A percentile compares a stretch with the other conserved stretches of the same genome.
phyloP scores from a whole-genome alignment of 257 asterid genomes.

The Ajuga chamaepitys region DNA sequence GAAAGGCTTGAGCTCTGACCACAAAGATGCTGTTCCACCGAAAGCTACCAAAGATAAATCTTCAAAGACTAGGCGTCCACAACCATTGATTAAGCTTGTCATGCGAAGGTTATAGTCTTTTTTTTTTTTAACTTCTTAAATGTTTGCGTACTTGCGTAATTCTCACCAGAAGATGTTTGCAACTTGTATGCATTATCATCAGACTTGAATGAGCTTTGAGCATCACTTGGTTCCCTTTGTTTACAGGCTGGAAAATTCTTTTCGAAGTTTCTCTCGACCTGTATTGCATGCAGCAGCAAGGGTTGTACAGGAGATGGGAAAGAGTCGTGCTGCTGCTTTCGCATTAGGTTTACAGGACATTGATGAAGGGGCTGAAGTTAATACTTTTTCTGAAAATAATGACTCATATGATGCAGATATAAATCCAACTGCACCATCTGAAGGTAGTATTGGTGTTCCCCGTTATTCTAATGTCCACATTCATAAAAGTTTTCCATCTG shows the following conservation, averaged over 20 bases:
- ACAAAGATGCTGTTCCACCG: conserved; percentile 54
- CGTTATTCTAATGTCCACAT: conserved; percentile 3
- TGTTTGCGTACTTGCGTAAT: conserved; percentile 10
- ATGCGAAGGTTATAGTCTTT: conserved; percentile 76
- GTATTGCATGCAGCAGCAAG: conserved; percentile 95
- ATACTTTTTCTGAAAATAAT: conserved; percentile 49
- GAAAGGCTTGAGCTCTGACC: conserved; percentile 59
- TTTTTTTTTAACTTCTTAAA: conserved; percentile 10
- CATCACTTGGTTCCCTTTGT: conserved; percentile 10
- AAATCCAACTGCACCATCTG: conserved; percentile 79
- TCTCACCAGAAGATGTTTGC: no score
- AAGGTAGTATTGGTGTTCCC: conserved; percentile 48
- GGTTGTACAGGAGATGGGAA: conserved; percentile 99
- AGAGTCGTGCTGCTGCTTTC: conserved; percentile 98
- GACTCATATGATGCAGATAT: conserved; percentile 72
- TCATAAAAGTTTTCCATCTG: conserved; percentile 5
- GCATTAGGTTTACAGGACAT: conserved; percentile 88
- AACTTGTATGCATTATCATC: background rate
- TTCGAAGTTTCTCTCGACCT: conserved; percentile 94
- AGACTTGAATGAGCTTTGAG: conserved; percentile 5
- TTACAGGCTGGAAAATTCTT: conserved; percentile 86
- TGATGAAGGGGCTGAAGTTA: conserved; percentile 84
- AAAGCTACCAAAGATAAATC: conserved; percentile 76
- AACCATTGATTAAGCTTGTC: conserved; percentile 94
- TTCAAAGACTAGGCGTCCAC: conserved; percentile 80